Evolutionary conservation across 2,329 filamentous ascomycete species (phyloP).

Genomic region (Neofusicoccum sp.): DNA sequence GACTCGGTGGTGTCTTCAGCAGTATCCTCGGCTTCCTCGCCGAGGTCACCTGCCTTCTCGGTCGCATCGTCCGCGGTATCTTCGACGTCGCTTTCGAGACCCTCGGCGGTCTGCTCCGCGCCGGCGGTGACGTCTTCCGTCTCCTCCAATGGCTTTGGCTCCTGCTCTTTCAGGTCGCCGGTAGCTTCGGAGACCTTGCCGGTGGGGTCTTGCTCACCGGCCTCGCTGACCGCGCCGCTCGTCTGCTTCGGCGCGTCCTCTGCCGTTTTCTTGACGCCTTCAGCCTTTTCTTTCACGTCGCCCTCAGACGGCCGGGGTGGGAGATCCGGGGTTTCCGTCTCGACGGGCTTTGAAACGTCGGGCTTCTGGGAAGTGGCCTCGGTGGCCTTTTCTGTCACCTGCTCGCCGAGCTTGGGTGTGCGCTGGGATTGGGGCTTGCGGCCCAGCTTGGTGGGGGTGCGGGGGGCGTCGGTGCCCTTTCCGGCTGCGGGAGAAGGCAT

Average conservation of each 20-base stretch:
- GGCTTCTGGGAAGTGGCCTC: neutral
- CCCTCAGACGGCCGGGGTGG: constrained; percentile 32
- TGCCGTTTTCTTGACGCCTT: constrained; percentile 30
- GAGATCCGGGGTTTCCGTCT: constrained; percentile 35
- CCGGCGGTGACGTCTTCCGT: constrained; percentile 32
- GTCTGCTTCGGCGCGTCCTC: constrained; percentile 32
- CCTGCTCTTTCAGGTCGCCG: constrained; percentile 45
- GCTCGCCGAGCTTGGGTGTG: constrained; percentile 44
- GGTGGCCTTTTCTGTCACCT: constrained; percentile 14
- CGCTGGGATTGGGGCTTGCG: constrained; percentile 41
- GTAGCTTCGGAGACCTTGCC: constrained; percentile 50
- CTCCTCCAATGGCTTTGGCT: constrained; percentile 47
- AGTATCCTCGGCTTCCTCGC: constrained; percentile 30
- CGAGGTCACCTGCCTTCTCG: constrained; percentile 42
- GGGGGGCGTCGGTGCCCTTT: constrained; percentile 45
- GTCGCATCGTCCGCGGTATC: constrained; percentile 47
- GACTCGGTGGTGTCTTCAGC: constrained; percentile 23
- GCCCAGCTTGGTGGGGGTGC: constrained; percentile 53
- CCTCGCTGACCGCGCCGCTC: constrained; percentile 32
- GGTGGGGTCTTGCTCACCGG: constrained; percentile 33
- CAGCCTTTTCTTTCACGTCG: constrained; percentile 31
- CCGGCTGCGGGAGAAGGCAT: constrained; percentile 54
- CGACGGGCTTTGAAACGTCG: constrained; percentile 26
- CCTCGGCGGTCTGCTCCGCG: too few relatives aligned
- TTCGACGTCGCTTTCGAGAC: constrained; percentile 40